Percentiles rank a stretch among this genome's conserved stretches.
Conservation (phyloP, 345 rosid species). For the Trapa incisa region DNA sequence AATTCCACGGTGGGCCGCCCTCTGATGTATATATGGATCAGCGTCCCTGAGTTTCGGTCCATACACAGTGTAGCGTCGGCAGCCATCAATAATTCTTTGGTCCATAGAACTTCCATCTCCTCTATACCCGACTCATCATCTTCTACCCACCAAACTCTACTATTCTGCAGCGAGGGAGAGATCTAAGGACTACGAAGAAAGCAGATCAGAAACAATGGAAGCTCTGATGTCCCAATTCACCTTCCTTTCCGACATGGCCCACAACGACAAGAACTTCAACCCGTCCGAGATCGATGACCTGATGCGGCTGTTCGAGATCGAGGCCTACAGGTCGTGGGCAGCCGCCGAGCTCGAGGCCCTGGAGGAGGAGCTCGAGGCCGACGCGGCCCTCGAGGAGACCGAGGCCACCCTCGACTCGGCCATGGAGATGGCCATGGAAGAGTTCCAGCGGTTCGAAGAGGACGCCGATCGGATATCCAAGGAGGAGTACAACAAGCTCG, state of each 20-base stretch:
- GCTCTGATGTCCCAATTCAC: slow-evolving; percentile 65
- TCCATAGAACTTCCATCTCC: neutral
- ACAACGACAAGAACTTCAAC: slow-evolving; percentile 56
- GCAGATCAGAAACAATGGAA: slow-evolving; percentile 33
- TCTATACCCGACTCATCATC: neutral
- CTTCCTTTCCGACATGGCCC: slow-evolving; percentile 60
- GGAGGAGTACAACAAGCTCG: slow-evolving; percentile 31
- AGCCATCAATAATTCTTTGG: too few species aligned
- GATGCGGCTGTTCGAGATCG: slow-evolving; percentile 71
- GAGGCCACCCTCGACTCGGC: slow-evolving; percentile 54
- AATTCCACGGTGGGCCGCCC: neutral
- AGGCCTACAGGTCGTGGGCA: slow-evolving; percentile 81
- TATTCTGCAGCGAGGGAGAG: neutral
- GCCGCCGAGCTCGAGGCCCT: slow-evolving; percentile 43
- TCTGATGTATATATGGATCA: too few species aligned
- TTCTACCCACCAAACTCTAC: neutral
- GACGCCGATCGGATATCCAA: slow-evolving; percentile 52
- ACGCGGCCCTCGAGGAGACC: slow-evolving; percentile 32
- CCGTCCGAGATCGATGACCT: slow-evolving; percentile 65
- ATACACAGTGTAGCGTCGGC: too few species aligned
- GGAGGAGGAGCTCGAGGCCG: slow-evolving; percentile 35
- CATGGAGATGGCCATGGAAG: slow-evolving; percentile 74
- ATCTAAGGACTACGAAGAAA: too few species aligned
- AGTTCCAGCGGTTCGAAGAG: slow-evolving; percentile 50
- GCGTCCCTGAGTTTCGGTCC: too few species aligned